A percentile compares a stretch with the other conserved stretches of the same genome.
These are phyloP conservation scores for Pichia californica DNA, from an alignment of 805 yeast species.

Conservation along the genomic window DNA sequence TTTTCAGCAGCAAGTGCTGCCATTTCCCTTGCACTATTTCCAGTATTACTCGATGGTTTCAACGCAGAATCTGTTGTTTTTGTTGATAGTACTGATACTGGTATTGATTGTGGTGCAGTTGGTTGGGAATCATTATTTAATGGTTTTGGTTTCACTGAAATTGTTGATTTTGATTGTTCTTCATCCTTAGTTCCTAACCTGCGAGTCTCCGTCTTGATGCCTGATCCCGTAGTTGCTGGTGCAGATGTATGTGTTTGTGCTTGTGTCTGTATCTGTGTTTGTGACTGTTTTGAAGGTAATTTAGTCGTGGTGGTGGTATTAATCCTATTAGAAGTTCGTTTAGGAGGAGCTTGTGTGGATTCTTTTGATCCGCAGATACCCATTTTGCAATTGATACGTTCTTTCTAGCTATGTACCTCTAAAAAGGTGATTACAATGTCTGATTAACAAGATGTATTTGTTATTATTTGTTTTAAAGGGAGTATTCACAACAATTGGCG, in stretches of 20 bases:
- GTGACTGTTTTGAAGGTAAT: too few species aligned
- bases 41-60: neutral
- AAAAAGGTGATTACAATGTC: too few species aligned
- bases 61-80: too few species aligned
- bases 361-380: slow-evolving; percentile 26
- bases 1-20: slow-evolving; percentile 27
- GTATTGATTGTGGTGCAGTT: too few species aligned
- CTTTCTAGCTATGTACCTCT: too few species aligned
- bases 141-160: neutral
- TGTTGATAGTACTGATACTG: too few species aligned
- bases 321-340: too few species aligned
- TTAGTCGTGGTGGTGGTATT: neutral
- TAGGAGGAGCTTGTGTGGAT: too few species aligned
- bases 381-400: slow-evolving; percentile 11
- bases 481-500: too few species aligned
- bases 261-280: too few species aligned
- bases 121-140: too few species aligned
- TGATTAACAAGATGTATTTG: neutral
- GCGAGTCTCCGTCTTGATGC: slow-evolving; percentile 5
- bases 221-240: neutral
- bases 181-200: slow-evolving; percentile 1
- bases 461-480: too few species aligned
- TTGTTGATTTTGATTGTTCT: neutral
- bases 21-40: slow-evolving; percentile 18
- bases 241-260: neutral